Conservation (phyloP, 2,329 filamentous ascomycete genomes). For the Sporothrix pseudoabietina region DNA sequence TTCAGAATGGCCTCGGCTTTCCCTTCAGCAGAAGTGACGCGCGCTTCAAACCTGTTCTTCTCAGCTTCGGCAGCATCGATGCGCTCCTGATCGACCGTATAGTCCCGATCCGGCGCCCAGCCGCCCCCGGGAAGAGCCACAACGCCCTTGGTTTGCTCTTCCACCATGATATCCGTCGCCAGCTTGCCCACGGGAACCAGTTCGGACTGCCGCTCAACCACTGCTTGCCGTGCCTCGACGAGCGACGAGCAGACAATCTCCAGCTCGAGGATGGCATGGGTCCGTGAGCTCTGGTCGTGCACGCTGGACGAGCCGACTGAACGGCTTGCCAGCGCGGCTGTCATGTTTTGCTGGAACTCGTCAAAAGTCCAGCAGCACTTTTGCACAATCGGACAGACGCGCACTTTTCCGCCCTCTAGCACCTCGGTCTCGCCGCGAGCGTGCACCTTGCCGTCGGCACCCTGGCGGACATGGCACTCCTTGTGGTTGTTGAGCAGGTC, state of each 20-base stretch:
- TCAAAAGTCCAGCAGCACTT: constrained; percentile 2
- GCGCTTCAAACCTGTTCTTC: not conserved
- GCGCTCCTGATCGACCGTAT: not conserved
- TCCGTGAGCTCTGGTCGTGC: constrained; percentile 18
- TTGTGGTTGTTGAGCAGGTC: constrained; percentile 13
- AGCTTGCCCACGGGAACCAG: constrained; percentile 18
- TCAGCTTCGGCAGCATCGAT: not conserved
- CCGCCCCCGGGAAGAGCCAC: not conserved
- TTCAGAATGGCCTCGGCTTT: not conserved
- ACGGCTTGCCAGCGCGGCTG: not conserved
- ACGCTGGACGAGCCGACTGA: constrained; percentile 17
- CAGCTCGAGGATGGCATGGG: constrained; percentile 18
- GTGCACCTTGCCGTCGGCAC: constrained; percentile 14
- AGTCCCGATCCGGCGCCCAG: not conserved
- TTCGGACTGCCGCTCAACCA: constrained; percentile 14
- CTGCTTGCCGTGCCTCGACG: constrained; percentile 11
- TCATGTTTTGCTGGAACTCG: not conserved
- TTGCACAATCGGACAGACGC: constrained; percentile 12
- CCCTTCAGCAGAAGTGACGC: not conserved
- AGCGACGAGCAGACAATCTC: constrained; percentile 19
- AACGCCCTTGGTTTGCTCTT: constrained; percentile 4
- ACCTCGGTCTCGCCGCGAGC: constrained; percentile 8
- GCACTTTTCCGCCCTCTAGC: constrained; percentile 1
- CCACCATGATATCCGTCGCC: constrained; percentile 4
- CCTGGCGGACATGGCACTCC: constrained; percentile 15